Evolutionary conservation across 139 green algal genomes (phyloP).

Genomic region (Ostreobium quekettii): DNA sequence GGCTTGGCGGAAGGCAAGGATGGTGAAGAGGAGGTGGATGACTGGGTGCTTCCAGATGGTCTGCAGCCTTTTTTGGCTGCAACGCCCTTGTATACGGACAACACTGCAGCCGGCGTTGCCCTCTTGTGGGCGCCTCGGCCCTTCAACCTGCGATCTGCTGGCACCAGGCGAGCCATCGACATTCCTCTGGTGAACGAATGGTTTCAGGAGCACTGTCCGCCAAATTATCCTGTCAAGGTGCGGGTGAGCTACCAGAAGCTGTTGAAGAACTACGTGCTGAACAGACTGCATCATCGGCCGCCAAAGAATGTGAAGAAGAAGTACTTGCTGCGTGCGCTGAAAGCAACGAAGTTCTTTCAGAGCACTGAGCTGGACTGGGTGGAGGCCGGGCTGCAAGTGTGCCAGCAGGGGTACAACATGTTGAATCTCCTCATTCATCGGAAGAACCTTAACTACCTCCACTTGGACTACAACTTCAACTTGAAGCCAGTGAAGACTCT

Average conservation of each 20-base stretch:
- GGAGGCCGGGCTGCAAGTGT: slow-evolving; percentile 96
- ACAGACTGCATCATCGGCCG: slow-evolving; percentile 84
- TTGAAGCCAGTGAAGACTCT: slow-evolving; percentile 99
- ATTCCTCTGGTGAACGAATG: slow-evolving; percentile 90
- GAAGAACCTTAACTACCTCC: slow-evolving; percentile 99
- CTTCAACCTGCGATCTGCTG: slow-evolving; percentile 85
- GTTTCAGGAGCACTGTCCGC: slow-evolving; percentile 91
- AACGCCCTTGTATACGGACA: slow-evolving; percentile 70
- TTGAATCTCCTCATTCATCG: slow-evolving; percentile 99
- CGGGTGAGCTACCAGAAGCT: slow-evolving; percentile 99
- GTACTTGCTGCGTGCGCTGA: slow-evolving; percentile 81
- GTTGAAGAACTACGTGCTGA: slow-evolving; percentile 98
- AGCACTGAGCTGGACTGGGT: slow-evolving; percentile 98
- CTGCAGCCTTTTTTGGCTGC: slow-evolving; percentile 67
- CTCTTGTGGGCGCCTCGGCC: slow-evolving; percentile 90
- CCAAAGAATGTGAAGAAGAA: slow-evolving; percentile 93
- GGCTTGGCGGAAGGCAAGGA: slow-evolving; percentile 39
- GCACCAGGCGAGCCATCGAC: slow-evolving; percentile 80
- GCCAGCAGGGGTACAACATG: slow-evolving; percentile 99
- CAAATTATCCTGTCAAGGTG: slow-evolving; percentile 88
- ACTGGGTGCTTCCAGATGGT: slow-evolving; percentile 76
- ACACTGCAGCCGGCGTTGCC: slow-evolving; percentile 80
- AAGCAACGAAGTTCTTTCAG: slow-evolving; percentile 99
- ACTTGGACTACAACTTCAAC: slow-evolving; percentile 99
- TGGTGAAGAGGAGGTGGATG: slow-evolving; percentile 78